phyloP scores from a whole-genome alignment of 2,329 filamentous ascomycete species.

The Aspergillus tubingensis region DNA sequence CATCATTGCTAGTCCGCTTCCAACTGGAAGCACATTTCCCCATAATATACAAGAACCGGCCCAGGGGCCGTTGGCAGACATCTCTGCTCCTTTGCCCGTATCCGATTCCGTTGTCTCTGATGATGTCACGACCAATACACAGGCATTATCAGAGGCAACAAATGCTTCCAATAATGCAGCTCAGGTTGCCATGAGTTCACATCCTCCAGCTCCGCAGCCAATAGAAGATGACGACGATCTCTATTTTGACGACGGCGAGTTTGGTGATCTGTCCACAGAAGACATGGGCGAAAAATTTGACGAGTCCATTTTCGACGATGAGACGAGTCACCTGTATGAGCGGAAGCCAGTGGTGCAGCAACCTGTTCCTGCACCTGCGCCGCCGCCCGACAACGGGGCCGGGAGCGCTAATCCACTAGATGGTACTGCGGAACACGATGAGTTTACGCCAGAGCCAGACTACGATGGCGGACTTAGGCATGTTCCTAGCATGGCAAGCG shows the following conservation, averaged over 20 bases:
- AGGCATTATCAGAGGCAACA: neutral
- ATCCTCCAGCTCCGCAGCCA: conserved; percentile 9
- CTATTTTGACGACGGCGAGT: conserved; percentile 52
- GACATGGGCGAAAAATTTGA: conserved; percentile 43
- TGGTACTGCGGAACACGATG: conserved; percentile 18
- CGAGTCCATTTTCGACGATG: conserved; percentile 53
- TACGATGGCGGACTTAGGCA: conserved; percentile 30
- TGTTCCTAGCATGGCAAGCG: conserved; percentile 39
- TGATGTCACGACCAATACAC: neutral
- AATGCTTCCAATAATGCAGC: neutral
- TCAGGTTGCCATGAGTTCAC: neutral
- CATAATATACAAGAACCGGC: neutral
- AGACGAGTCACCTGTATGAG: conserved; percentile 46
- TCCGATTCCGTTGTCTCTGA: neutral
- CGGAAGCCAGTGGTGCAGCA: conserved; percentile 31
- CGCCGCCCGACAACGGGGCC: conserved; percentile 10
- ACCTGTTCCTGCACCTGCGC: conserved; percentile 10
- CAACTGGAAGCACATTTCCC: conserved; percentile 23
- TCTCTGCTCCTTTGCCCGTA: neutral
- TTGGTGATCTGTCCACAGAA: conserved; percentile 41
- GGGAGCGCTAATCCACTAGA: conserved; percentile 4
- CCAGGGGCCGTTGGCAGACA: neutral
- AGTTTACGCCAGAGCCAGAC: conserved; percentile 4
- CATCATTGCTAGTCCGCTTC: conserved; percentile 37
- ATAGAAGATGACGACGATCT: conserved; percentile 40